phyloP scores from a whole-genome alignment of 2,329 filamentous ascomycete species.

The Penicillium digitatum region DNA sequence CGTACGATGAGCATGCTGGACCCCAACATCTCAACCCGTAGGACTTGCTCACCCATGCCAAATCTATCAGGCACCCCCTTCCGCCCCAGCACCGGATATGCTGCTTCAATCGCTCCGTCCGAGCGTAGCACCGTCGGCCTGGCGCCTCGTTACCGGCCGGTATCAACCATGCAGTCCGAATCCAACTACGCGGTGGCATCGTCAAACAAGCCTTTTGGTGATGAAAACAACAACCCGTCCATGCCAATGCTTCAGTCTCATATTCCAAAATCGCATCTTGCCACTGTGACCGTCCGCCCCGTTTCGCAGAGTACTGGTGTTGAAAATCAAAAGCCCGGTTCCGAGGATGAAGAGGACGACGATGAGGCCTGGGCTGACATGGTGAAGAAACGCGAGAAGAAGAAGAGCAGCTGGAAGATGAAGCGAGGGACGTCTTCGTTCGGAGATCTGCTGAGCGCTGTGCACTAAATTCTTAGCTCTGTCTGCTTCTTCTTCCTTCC shows the following conservation, averaged over 20 bases:
- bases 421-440: constrained; percentile 39
- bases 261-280: constrained; percentile 27
- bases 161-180: constrained; percentile 60
- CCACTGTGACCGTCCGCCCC: constrained; percentile 30
- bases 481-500: constrained; percentile 4
- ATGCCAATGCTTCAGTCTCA: constrained; percentile 22
- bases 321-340: constrained; percentile 16
- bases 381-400: constrained; percentile 49
- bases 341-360: constrained; percentile 46
- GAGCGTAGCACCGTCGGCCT: constrained; percentile 92
- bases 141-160: constrained; percentile 84
- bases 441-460: constrained; percentile 38
- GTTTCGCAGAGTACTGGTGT: constrained; percentile 20
- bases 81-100: constrained; percentile 53
- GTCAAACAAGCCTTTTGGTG: constrained; percentile 36
- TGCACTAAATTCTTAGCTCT: constrained; percentile 25
- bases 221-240: constrained; percentile 32
- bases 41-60: constrained; percentile 35
- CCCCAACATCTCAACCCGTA: constrained; percentile 49
- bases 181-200: constrained; percentile 32
- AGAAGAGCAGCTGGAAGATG: constrained; percentile 46
- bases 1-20: constrained; percentile 84
- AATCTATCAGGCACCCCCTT: constrained; percentile 29
- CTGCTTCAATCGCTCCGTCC: constrained; percentile 88
- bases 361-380: constrained; percentile 51